Conservation (phyloP, 352 stramenopile species). For the Salisapilia sapeloensis region DNA sequence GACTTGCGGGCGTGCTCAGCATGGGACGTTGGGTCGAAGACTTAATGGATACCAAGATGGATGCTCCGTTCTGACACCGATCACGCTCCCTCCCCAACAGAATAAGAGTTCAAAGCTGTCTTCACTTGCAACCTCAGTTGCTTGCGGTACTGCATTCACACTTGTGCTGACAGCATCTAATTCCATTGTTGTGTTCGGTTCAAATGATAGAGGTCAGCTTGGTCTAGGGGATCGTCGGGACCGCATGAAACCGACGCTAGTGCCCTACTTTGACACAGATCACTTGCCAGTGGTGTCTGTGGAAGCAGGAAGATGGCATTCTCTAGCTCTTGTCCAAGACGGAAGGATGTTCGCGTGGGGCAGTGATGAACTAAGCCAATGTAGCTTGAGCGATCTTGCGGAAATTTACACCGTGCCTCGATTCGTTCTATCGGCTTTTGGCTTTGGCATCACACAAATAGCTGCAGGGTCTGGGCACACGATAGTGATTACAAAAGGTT, state of each 20-base stretch:
- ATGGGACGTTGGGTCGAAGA: constrained; percentile 32
- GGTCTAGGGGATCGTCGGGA: constrained; percentile 39
- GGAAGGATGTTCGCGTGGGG: constrained; percentile 48
- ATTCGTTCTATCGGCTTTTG: constrained; percentile 36
- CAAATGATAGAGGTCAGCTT: constrained; percentile 38
- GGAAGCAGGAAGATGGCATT: constrained; percentile 32
- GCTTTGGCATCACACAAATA: constrained; percentile 31
- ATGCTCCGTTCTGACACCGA: neutral
- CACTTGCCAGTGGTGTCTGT: constrained; percentile 16
- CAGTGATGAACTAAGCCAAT: constrained; percentile 58
- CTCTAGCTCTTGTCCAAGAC: constrained; percentile 23
- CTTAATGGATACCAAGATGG: neutral
- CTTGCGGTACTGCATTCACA: constrained; percentile 43
- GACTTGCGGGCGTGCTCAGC: constrained; percentile 37
- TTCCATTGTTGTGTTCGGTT: constrained; percentile 31
- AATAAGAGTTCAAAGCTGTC: constrained; percentile 1
- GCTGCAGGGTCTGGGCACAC: constrained; percentile 29
- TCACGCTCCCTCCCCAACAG: neutral
- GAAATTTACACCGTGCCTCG: constrained; percentile 65
- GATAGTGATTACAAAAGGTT: constrained; percentile 19
- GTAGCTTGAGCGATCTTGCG: constrained; percentile 36
- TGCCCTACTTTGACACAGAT: constrained; percentile 38
- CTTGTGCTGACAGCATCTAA: constrained; percentile 18
- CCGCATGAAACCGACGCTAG: constrained; percentile 11
- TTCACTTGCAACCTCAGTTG: constrained; percentile 23